Evolutionary conservation across 208 protist genomes (phyloP), one percentile per base, ranked within the genome.

Genomic region (Leishmania guyanensis): DNA sequence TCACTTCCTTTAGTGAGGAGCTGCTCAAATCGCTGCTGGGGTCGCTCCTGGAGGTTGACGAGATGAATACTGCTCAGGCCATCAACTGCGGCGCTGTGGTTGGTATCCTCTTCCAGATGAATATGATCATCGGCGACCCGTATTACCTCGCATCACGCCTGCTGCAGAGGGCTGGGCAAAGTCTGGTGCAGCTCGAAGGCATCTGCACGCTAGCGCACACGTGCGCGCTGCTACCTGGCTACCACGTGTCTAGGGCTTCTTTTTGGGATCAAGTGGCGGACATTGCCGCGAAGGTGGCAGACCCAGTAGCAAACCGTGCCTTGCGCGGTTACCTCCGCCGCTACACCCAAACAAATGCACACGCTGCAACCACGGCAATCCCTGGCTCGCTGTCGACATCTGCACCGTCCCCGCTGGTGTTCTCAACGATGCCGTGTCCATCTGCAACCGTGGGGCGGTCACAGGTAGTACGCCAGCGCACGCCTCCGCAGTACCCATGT

Each of bases 261-360:
- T 97, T 97, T 74, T 97, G 94, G 94, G 91, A 89, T 1, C 73
- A 91, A 33, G 88, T 95, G 3, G 87, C 91, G 14, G 87, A 90
- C 64, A 75, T 85, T 36, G 70, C 84, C 8, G 69, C 86, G 22
- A 75, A 79, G 39, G 54, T 48, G 48, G 60, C 60, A 5, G 84
- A 91, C 50, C 39, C 85, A 0, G 78, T 83, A 12, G 66, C 91
- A 14, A 79, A 80, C n/a, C 65, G 83, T 33, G 75, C 83, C 6
- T 83, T 97, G 10, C 89, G 92, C 20, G 78, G 54, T 29, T 85
- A 97, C 78, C 74, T 97, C 75, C 92, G 87, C n/a, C 84, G 77
- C 64, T 85, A 86, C 33, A 86, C 93, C 78, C 85, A 87, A 64
- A 75, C 85, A 43, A 85, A 39, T 17, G 80, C 85, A 14, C 81